Base-by-base conservation (phyloP, 208 protist species). In the Wallacemonas sp. region DNA sequence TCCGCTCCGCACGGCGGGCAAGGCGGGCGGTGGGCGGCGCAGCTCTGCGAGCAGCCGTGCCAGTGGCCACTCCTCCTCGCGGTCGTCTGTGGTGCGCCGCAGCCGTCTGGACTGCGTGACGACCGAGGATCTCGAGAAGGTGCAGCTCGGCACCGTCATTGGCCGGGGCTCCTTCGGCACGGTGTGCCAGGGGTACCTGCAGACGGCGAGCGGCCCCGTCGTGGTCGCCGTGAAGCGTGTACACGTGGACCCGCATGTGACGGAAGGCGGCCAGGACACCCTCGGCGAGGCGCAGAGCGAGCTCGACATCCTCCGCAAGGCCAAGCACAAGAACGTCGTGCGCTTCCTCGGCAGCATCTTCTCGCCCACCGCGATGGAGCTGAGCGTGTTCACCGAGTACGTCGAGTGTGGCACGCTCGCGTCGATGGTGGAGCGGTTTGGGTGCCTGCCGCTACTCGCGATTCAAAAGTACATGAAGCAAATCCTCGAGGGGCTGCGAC, bases 331-430 rank as follows among this genome's bases (percentile, higher is more conserved):
- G 41, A 94, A 94, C 75, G 78, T 94, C 44, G 78, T 92, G 21
- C 77, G 78, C 49, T 94, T 84, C 64, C 74, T 90, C 54, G 88
- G 88, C 55, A 86, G 75, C 56, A 48, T 66, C 33, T 78, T 76
- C 19, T 48, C 74, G 36, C 44, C 73, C 19, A 61, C 34, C 30
- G 80, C 75, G 49, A 58, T 63, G 11, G 70, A 88, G 33, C 44
- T 94, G 44, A 73, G 72, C 57, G 68, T 94, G 30, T 87, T 94
- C 73, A 84, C 82, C 1, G 88, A 94, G 70, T 94, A 84, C 70
- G 76, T 94, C 16, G 80, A 88, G 63, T 87, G 88, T 47, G 88
- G 88, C 30, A 87, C 86, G 11, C 73, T 94, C 9, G 58, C 55
- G 47, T 74, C 67, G 1, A 67, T 91, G 43, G 76, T 92, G 43